Percentiles rank a stretch among this genome's conserved stretches.
Conservation (phyloP, 2,329 filamentous ascomycete genomes). For the Clonostachys rhizophaga region DNA sequence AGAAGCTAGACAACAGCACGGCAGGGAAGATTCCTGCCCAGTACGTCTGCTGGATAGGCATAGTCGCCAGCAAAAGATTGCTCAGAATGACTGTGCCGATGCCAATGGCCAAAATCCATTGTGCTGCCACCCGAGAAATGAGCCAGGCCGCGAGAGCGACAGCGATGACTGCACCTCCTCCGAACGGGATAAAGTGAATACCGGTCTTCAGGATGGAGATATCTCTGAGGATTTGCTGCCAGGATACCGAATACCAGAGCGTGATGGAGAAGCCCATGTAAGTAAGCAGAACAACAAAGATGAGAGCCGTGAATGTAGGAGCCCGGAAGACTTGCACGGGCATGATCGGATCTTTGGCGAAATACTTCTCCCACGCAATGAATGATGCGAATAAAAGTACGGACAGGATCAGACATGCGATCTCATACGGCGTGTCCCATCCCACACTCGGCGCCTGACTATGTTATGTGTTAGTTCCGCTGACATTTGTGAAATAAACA, state of each 20-base stretch:
- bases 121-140: constrained; percentile 37
- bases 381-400: constrained; percentile 19
- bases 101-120: constrained; percentile 41
- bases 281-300: constrained; percentile 34
- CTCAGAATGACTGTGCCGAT: constrained; percentile 13
- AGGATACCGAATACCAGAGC: constrained; percentile 41
- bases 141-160: constrained; percentile 37
- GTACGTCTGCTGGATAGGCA: constrained; percentile 35
- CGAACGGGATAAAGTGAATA: constrained; percentile 31
- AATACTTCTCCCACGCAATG: constrained; percentile 34
- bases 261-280: constrained; percentile 43
- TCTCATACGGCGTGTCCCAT: constrained; percentile 35
- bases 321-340: constrained; percentile 37
- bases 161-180: constrained; percentile 26
- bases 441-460: constrained; percentile 35
- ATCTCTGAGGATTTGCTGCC: constrained; percentile 35
- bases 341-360: constrained; percentile 34
- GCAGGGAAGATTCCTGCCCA: constrained; percentile 33
- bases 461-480: constrained; percentile 11
- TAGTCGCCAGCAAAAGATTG: constrained; percentile 24
- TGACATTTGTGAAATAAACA: background rate
- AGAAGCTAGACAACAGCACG: constrained; percentile 21
- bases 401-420: constrained; percentile 28
- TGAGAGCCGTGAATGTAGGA: constrained; percentile 34
- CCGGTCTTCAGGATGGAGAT: constrained; percentile 29